Evolutionary conservation across 1,139 yeast species (phyloP), one percentile per base, ranked within the genome.

Genomic region (Blastobotrys ciferrii): DNA sequence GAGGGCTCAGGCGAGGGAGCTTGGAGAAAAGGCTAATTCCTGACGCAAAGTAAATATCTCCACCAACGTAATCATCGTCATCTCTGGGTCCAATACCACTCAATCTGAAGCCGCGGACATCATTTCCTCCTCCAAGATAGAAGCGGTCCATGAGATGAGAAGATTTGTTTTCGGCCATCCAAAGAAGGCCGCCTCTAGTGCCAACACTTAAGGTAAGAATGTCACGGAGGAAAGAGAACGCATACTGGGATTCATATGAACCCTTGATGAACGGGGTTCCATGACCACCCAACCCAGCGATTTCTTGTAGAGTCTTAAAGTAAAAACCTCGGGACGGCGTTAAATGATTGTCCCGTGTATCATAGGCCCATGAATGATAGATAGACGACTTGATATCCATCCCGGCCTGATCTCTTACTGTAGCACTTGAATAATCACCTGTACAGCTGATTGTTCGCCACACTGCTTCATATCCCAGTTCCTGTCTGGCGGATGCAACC

Each of bases 71-170:
- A 46, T 71, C 74, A 4, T 57, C 56, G 7, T 72, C 77, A 46
- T 79, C 84, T 59, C 85, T 83, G 1, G 98, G 97, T 0, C 98
- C 98, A 32, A 91, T 65, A 0, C 96, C 95, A 65, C 87, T 85
- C 58, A 82, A 69, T 33, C 75, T 72, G 63, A 87, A 87, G 0
- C 92, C 87, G 44, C 95, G 74, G 1, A 88, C 81, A 58, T 86
- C 95, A 57, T 86, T 85, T 1, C 96, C 86, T 0, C 96, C 95
- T 58, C 94, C 86, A n/a, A 85, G 70, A 57, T 78, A 81, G 53
- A 81, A 74, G 42, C 77, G 67, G 55, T 78, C 82, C 64, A 73
- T 68, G 18, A 71, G 46, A 46, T 63, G 63, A 1, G 68, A 40
- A 3, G 41, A 41, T 13, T 42, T 39, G 33, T 43, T 32, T 1